Conservation (phyloP, 768 basidiomycete genomes). For the Ramaria rubella region DNA sequence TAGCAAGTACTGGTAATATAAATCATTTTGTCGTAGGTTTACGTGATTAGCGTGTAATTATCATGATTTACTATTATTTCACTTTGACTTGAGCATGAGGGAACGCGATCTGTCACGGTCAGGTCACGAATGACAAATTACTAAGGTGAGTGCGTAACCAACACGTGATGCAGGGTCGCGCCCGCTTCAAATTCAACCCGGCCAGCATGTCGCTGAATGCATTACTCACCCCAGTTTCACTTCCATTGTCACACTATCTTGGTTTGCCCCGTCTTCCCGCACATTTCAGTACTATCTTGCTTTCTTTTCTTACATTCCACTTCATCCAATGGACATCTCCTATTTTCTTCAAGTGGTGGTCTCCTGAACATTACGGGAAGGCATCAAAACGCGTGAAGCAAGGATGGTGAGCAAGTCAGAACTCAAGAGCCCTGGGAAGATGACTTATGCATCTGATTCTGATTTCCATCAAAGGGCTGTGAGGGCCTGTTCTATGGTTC, state of each 20-base stretch:
- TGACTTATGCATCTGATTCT: conserved; percentile 5
- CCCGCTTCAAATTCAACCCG: too few relatives aligned
- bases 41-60: too few relatives aligned
- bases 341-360: conserved; percentile 38
- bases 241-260: conserved; percentile 29
- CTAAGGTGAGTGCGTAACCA: not conserved
- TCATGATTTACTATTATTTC: too few relatives aligned
- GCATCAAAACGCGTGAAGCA: conserved; percentile 24
- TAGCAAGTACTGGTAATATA: too few relatives aligned
- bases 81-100: too few relatives aligned
- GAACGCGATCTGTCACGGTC: too few relatives aligned
- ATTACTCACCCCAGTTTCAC: conserved; percentile 8
- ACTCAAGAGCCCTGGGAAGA: not conserved
- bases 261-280: conserved; percentile 50
- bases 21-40: too few relatives aligned
- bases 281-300: conserved; percentile 47
- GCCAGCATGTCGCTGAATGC: not conserved
- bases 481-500: conserved; percentile 66
- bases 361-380: conserved; percentile 43
- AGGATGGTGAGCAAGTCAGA: conserved; percentile 34
- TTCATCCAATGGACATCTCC: conserved; percentile 57
- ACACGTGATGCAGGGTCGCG: not conserved
- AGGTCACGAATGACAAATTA: too few relatives aligned
- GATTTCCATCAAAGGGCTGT: conserved; percentile 26
- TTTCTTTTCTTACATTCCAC: conserved; percentile 52